These are phyloP conservation scores for Canariomyces notabilis DNA, from an alignment of 2,329 filamentous ascomycete genomes.

Conservation along the genomic window DNA sequence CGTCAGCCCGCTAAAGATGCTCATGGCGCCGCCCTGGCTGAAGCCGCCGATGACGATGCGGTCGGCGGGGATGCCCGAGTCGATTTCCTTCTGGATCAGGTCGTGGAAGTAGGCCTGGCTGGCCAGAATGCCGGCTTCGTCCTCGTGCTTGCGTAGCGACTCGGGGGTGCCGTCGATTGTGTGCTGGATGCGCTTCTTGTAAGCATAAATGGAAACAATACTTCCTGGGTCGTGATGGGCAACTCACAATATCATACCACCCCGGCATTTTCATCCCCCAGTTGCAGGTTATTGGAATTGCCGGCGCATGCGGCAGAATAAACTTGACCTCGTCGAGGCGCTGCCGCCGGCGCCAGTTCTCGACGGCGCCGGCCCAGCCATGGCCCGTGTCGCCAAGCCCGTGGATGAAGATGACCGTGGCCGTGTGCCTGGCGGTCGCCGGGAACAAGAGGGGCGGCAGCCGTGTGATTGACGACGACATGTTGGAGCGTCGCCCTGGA, in stretches of 20 bases:
- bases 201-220: slow-evolving; percentile 1
- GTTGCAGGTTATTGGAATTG: slow-evolving; percentile 70
- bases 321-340: slow-evolving; percentile 89
- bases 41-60: slow-evolving; percentile 85
- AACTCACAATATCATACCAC: slow-evolving; percentile 73
- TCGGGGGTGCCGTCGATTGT: slow-evolving; percentile 26
- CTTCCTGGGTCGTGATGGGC: no score
- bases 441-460: slow-evolving; percentile 64
- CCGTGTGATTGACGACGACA: slow-evolving; percentile 30
- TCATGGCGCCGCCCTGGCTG: slow-evolving; percentile 83
- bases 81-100: slow-evolving; percentile 75
- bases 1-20: slow-evolving; percentile 75
- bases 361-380: slow-evolving; percentile 76
- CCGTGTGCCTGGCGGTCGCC: slow-evolving; percentile 77
- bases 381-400: slow-evolving; percentile 80
- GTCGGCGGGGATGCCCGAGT: slow-evolving; percentile 71
- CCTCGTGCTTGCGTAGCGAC: slow-evolving; percentile 33
- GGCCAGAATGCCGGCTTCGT: slow-evolving; percentile 68
- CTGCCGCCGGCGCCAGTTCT: slow-evolving; percentile 77
- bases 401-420: slow-evolving; percentile 91
- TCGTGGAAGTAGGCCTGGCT: slow-evolving; percentile 71
- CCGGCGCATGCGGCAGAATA: slow-evolving; percentile 85
- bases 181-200: slow-evolving; percentile 11
- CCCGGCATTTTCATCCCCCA: slow-evolving; percentile 72
- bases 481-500: no score